Evolutionary conservation across 2,329 filamentous ascomycete genomes (phyloP), one percentile per base, ranked within the genome.

Genomic region (Aschersonia sp.): DNA sequence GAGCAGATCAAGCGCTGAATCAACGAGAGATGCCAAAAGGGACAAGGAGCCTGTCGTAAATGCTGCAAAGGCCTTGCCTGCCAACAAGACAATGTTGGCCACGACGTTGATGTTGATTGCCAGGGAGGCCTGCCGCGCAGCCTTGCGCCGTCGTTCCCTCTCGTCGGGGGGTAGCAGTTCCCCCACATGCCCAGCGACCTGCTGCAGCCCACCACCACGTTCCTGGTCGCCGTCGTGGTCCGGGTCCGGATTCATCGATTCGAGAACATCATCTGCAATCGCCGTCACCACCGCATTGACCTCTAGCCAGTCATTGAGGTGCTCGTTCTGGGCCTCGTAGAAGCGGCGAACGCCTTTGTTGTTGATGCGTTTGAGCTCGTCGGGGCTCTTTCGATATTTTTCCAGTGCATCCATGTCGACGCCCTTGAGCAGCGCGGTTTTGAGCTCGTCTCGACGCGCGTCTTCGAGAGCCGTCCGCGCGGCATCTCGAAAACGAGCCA

Each of bases 51-150:
- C 85, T 0, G 86, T 87, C 44, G 86, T 75, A n/a, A 86, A 63
- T n/a, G 87, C 81, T 31, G 88, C 85, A 42, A 79, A 75, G 30
- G 84, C 73, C 61, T 94, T 94, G 45, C 84, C 77, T 5, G 75
- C 73, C 1, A 94, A 71, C 2, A 94, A 70, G 30, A 85, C 64
- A 4, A 81, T 69, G 58, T 94, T 94, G 44, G 87, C 87, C 2
- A 73, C 63, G 45, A 92, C 75, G 57, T 92, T 94, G 62, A 92
- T 67, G 58, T 87, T 88, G 56, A 96, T 89, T 30, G 88, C 88
- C 33, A 87, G 42, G 6, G 49, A 56, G 1, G 60, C 60, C 14
- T 50, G 56, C 3, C 31, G 50, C 2, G 53, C 54, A 1, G 58
- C 58, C 32, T 49, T 55, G 0, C 45, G 49, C n/a, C 60, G 53